Evolutionary conservation across 805 yeast species (phyloP), one percentile per base, ranked within the genome.

Genomic region (Yamadazyma endophytica): DNA sequence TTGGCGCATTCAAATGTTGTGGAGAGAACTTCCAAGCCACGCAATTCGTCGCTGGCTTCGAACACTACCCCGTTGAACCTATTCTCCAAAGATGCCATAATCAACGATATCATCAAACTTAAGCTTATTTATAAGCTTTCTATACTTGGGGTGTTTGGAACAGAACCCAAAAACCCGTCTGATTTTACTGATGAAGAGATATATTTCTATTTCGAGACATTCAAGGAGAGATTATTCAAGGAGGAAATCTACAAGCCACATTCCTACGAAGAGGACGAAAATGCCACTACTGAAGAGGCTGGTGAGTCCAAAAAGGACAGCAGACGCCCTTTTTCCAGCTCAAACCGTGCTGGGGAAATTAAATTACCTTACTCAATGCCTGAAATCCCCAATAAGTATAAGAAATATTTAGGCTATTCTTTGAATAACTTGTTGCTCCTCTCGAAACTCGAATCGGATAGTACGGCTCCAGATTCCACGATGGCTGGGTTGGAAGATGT

Each of bases 111-210:
- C 26, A 55, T 65, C 17, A 50, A 42, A 33, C 51, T 52, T 7
- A 64, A 63, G 35, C 36, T 64, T 4, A 28, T 49, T 5, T 60
- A 58, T 33, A 63, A 63, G 36, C 44, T 65, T 27, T 48, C 60
- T 1, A 52, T 58, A 6, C 23, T 59, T 14, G 70, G 70, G 1
- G 52, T 55, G 0, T 45, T 64, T 31, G 70, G 70, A 5, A 38
- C 47, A 9, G 42, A 42, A 18, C 68, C 67, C 7, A 50, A 46
- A 44, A 50, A 50, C 16, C 32, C 36, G 5, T 29, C 32, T 3
- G 40, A 35, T n/a, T 28, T 44, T 13, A 40, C 51, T 15, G 60
- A 58, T 26, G 52, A 50, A 3, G 54, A 61, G 19, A 35, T 61
- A 5, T 49, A 38, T 27, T 64, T 60, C 32, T 39, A 61, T 20